phyloP scores from a whole-genome alignment of 2,329 filamentous ascomycete genomes.

The Fusarium udum region DNA sequence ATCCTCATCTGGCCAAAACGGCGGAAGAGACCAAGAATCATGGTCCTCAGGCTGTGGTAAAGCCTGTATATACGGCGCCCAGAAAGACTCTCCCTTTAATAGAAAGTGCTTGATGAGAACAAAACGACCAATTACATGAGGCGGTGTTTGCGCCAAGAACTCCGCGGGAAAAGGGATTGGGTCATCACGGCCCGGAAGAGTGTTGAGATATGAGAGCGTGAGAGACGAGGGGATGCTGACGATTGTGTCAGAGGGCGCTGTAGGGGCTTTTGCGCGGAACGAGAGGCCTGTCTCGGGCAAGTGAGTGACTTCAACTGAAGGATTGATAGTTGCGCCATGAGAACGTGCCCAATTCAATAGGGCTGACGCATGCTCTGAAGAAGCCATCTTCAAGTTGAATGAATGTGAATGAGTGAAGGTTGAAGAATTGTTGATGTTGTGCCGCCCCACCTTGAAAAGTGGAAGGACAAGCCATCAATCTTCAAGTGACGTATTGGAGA shows the following conservation, averaged over 20 bases:
- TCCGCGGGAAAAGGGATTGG: constrained; percentile 53
- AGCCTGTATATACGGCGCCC: constrained; percentile 73
- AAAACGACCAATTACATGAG: constrained; percentile 72
- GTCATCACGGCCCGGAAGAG: constrained; percentile 46
- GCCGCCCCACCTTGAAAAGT: constrained; percentile 36
- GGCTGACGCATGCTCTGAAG: constrained; percentile 35
- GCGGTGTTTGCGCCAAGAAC: constrained; percentile 61
- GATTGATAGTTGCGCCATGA: constrained; percentile 60
- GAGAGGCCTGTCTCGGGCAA: constrained; percentile 63
- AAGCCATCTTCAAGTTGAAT: constrained; percentile 14
- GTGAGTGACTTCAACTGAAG: constrained; percentile 61
- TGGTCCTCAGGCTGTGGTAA: constrained; percentile 69
- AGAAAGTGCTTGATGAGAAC: constrained; percentile 76
- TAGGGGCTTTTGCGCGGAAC: constrained; percentile 57
- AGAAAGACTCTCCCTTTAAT: constrained; percentile 65
- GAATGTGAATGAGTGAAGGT: background rate
- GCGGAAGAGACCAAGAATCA: constrained; percentile 63
- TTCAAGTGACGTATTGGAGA: constrained; percentile 11
- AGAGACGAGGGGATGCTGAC: constrained; percentile 63
- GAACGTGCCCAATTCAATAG: constrained; percentile 61
- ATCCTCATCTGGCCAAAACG: constrained; percentile 72
- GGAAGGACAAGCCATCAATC: constrained; percentile 18
- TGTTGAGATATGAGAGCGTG: constrained; percentile 68
- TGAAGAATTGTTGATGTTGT: constrained; percentile 2
- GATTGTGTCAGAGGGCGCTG: constrained; percentile 54